These are phyloP conservation scores for Hermanozyma aechmeae DNA, from an alignment of 805 yeast genomes.

Conservation along the genomic window DNA sequence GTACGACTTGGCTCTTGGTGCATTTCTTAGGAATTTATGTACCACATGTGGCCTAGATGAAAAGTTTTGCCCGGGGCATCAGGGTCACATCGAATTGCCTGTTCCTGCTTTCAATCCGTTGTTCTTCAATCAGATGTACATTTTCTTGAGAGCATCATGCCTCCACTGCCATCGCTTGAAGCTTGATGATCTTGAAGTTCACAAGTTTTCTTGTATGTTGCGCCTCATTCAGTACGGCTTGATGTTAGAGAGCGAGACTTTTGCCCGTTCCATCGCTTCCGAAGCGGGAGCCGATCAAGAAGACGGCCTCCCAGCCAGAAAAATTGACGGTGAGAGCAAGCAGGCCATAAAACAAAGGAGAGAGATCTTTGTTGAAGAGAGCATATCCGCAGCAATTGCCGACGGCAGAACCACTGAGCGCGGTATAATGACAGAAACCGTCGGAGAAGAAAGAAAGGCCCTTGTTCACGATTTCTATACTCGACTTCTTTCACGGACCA, in stretches of 20 bases:
- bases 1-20: conserved; percentile 93
- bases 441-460: conserved; percentile 77
- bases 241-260: conserved; percentile 49
- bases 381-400: conserved; percentile 63
- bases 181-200: conserved; percentile 59
- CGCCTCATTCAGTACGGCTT: conserved; percentile 82
- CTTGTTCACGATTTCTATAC: conserved; percentile 68
- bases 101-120: conserved; percentile 92
- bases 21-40: conserved; percentile 81
- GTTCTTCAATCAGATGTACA: conserved; percentile 85
- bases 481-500: conserved; percentile 63
- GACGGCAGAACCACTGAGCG: conserved; percentile 61
- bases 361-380: conserved; percentile 58
- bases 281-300: background rate
- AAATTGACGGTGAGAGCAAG: conserved; percentile 28
- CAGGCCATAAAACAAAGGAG: conserved; percentile 49
- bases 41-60: conserved; percentile 95
- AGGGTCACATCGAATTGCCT: conserved; percentile 96
- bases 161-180: conserved; percentile 84
- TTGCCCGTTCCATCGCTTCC: background rate
- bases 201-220: conserved; percentile 69
- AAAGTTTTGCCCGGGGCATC: conserved; percentile 93
- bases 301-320: conserved; percentile 19
- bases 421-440: conserved; percentile 77
- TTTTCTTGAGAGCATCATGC: conserved; percentile 77